Percentiles rank a stretch among this genome's conserved stretches.
Evolutionary conservation across 2,329 filamentous ascomycete genomes (phyloP).

Genomic region (Pseudogymnoascus sp.): DNA sequence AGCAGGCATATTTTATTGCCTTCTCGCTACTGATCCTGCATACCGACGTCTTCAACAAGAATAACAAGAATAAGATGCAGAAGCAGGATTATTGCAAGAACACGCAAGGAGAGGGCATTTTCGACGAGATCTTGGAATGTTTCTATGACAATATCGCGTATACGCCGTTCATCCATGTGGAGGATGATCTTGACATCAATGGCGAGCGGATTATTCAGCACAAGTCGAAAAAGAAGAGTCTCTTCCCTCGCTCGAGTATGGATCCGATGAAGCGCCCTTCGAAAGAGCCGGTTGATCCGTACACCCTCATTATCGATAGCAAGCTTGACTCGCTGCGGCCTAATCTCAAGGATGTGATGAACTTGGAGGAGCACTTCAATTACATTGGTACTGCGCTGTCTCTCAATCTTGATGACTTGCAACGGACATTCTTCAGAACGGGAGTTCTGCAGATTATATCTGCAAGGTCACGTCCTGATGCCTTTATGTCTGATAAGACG

Average conservation of each 20-base stretch:
- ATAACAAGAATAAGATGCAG: slow-evolving; percentile 99
- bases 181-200: slow-evolving; percentile 78
- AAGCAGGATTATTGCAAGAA: slow-evolving; percentile 94
- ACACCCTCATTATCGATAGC: slow-evolving; percentile 84
- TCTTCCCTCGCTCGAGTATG: slow-evolving; percentile 57
- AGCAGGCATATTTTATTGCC: slow-evolving; percentile 96
- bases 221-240: slow-evolving; percentile 55
- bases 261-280: slow-evolving; percentile 57
- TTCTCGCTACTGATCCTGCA: slow-evolving; percentile 95
- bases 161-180: slow-evolving; percentile 95
- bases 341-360: slow-evolving; percentile 83
- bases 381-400: slow-evolving; percentile 71
- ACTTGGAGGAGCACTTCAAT: slow-evolving; percentile 83
- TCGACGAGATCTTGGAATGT: slow-evolving; percentile 85
- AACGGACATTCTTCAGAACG: slow-evolving; percentile 83
- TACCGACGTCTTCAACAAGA: slow-evolving; percentile 99
- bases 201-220: slow-evolving; percentile 63
- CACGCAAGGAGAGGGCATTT: slow-evolving; percentile 83
- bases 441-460: slow-evolving; percentile 93
- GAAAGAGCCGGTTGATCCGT: slow-evolving; percentile 89
- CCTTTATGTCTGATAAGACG: slow-evolving; percentile 84
- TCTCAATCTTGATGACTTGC: slow-evolving; percentile 72
- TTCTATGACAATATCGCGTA: slow-evolving; percentile 99
- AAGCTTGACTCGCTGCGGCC: slow-evolving; percentile 78
- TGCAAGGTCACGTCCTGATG: slow-evolving; percentile 83